These are phyloP conservation scores for Monascus purpureus DNA, from an alignment of 495 filamentous ascomycete species.

Conservation along the genomic window DNA sequence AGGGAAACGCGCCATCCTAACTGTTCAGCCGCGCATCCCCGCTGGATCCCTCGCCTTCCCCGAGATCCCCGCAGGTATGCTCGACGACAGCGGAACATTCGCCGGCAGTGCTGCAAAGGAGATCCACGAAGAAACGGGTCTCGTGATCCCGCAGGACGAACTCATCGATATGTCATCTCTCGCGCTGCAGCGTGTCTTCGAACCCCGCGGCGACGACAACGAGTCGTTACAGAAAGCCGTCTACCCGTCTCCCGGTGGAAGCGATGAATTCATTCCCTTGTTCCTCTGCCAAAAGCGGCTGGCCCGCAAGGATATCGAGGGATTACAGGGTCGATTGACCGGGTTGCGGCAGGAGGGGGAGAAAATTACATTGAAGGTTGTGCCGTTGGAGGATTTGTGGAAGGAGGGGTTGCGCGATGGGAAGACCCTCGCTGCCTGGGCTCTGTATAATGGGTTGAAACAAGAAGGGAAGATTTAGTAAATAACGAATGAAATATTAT, in stretches of 20 bases:
- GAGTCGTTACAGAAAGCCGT: conserved; percentile 47
- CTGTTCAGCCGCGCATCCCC: conserved; percentile 71
- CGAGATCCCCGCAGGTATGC: conserved; percentile 83
- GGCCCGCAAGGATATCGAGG: conserved; percentile 44
- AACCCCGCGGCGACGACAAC: conserved; percentile 13
- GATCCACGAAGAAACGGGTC: conserved; percentile 67
- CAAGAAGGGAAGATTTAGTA: conserved; percentile 46
- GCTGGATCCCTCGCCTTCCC: conserved; percentile 61
- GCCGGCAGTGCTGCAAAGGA: conserved; percentile 66
- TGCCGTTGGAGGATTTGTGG: conserved; percentile 63
- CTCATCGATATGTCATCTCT: conserved; percentile 59
- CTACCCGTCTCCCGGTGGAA: conserved; percentile 67
- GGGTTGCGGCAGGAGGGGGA: conserved; percentile 67
- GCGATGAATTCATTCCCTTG: conserved; percentile 73
- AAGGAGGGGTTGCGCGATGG: conserved; percentile 60
- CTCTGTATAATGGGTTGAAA: conserved; percentile 60
- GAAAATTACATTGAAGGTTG: conserved; percentile 68
- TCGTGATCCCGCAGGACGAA: conserved; percentile 40
- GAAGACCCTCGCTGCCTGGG: conserved; percentile 65
- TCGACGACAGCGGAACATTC: conserved; percentile 66
- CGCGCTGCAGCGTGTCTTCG: conserved; percentile 22
- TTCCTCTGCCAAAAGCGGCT: conserved; percentile 63
- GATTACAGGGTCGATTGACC: conserved; percentile 62
- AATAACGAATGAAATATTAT: conserved; percentile 1
- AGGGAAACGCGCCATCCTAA: conserved; percentile 59